Evolutionary conservation across 83 land plant species (phyloP), one percentile per base, ranked within the genome.

Genomic region (Picea mariana): DNA sequence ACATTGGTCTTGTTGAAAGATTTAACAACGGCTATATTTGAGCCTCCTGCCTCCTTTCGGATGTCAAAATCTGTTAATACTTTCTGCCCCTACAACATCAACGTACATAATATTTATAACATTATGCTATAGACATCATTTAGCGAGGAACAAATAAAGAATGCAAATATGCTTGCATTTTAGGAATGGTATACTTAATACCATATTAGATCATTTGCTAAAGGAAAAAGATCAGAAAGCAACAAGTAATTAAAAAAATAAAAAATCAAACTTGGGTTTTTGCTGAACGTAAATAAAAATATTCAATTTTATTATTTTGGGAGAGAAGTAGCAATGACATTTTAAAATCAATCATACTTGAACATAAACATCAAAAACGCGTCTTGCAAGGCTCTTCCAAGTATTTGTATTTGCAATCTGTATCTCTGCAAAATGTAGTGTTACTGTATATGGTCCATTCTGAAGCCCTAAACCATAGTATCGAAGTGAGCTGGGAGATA

Each of bases 281-380:
- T n/a, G n/a, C n/a, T n/a, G n/a, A n/a, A n/a, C n/a, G n/a, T n/a
- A n/a, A n/a, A n/a, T n/a, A n/a, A n/a, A n/a, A n/a, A n/a, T n/a
- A n/a, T n/a, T n/a, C n/a, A n/a, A n/a, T n/a, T n/a, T n/a, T n/a
- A n/a, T n/a, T n/a, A n/a, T n/a, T n/a, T n/a, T n/a, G n/a, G n/a
- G n/a, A n/a, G 1, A 31, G 1, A 31, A 31, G 31, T 27, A 27
- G 31, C 31, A 27, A 27, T 42, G 2, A 52, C 40, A 27, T 44
- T 31, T 24, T 44, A 62, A 23, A 17, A 78, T 27, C 2, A 23
- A 6, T 18, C n/a, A 42, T 26, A 93, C 94, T 90, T 91, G 94
- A 16, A 91, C 49, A 85, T 85, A 89, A 62, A 93, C 82, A 81
- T 93, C 87, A 79, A 92, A 92, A 4, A 92, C 59, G 72, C 94